Base-by-base conservation (phyloP, 2,329 filamentous ascomycete genomes). In the Fusarium penzigii region DNA sequence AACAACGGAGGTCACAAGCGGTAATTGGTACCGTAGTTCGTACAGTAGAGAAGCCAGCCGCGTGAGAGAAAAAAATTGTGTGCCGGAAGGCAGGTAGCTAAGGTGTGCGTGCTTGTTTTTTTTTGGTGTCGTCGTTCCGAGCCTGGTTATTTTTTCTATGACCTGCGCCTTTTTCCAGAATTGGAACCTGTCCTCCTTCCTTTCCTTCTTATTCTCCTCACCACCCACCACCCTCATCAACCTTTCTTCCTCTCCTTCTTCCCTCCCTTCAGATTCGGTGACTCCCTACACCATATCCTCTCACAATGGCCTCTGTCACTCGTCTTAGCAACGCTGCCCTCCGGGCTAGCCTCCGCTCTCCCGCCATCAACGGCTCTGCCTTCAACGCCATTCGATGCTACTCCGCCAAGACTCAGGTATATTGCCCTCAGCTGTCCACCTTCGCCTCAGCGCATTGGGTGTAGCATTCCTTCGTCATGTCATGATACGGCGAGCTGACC, bases 361-460 rank as follows among this genome's bases (percentile, higher is more conserved):
- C 86, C 63, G 80, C 86, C 70, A 82, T 90, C 70, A 81, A 82
- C 72, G 81, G 85, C 71, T 85, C 85, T 64, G 86, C 86, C 72
- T 92, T 92, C 81, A 91, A 87, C 78, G 87, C 89, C 72, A 78
- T 89, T 71, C 87, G 94, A 77, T 92, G 84, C 84, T 97, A 97
- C 80, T 96, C 92, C 59, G 87, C 91, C 65, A 97, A 97, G 85
- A 84, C 88, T 67, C 87, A 92, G 83, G 92, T 95, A 80, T 69
- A 79, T 53, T 56, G 44, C 52, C 48, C 39, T 50, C 43, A 44
- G 48, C 40, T 43, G 34, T 20, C 34, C 43, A 46, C 46, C 17
- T 9, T 17, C 6, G 14, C 39, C 39, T 17, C 49, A 50, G 48
- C 56, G 48, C 55, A 52, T 44, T 42, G 36, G 16, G 41, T 41